Evolutionary conservation across 73 alveolate species (phyloP), one percentile per base, ranked within the genome.

Genomic region (Paramecium sexaurelia): DNA sequence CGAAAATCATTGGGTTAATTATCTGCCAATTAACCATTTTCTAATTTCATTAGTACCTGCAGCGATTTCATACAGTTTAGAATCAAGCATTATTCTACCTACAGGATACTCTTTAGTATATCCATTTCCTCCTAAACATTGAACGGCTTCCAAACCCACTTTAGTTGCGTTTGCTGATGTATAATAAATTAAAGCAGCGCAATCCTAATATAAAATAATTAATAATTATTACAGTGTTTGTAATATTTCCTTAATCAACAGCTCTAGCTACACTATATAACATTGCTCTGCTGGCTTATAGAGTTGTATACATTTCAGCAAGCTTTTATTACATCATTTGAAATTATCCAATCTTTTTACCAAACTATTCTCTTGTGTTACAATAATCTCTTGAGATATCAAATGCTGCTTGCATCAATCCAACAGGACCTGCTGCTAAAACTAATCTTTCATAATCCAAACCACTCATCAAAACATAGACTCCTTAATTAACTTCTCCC

Each of bases 371-470:
- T 90, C 92, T 90, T 8, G 78, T 55, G 29, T 66, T 92, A 51
- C 93, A 93, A 61, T 97, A 96, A 32, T 94, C 97, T 61, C 90
- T 69, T 24, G 96, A 78, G 56, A 84, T 24, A 90, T 97, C 99
- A 92, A 92, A 57, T 7, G 97, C 96, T 26, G 94, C 94, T 89
- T 97, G 96, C 98, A 96, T 96, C 43, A 97, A 32, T 10, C 99
- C 99, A 1, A 97, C 97, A 17, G 99, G 98, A 5, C 99, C 99
- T 35, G 98, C 97, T 11, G 99, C 93, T 8, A 97, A 95, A 17
- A 95, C 86, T 5, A 96, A 93, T 84, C 99, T 85, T 88, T 97
- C 99, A 40, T 85, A 96, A 66, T 97, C 98, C 24, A 97, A 95
- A 15, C 99, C 99, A 33, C 92, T 91, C 98, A 97, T 96, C 24